Percentiles rank a stretch among this genome's conserved stretches.
phyloP scores from a whole-genome alignment of 1,139 yeast genomes.

The Geotrichum histeridarum region DNA sequence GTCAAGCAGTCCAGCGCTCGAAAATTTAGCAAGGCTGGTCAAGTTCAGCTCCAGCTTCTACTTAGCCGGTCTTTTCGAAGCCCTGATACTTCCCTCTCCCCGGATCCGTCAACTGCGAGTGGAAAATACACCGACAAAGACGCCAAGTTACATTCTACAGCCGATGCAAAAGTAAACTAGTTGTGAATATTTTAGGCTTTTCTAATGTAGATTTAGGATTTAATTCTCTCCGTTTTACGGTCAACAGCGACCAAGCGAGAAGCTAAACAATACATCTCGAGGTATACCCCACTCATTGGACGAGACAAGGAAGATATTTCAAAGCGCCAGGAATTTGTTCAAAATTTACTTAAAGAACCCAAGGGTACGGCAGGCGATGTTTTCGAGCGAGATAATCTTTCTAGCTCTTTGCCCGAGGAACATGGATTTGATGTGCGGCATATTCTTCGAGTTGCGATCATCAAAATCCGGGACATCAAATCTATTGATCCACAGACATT shows the following conservation, averaged over 20 bases:
- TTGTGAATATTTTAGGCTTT: not conserved
- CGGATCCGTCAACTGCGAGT: conserved; percentile 1
- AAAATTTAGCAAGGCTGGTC: not conserved
- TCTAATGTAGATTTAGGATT: conserved; percentile 33
- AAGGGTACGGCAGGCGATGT: conserved; percentile 36
- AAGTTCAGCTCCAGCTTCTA: not conserved
- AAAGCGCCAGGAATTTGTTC: conserved; percentile 21
- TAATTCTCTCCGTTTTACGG: conserved; percentile 55
- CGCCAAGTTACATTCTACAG: conserved; percentile 18
- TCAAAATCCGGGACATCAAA: conserved; percentile 44
- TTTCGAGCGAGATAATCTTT: conserved; percentile 3
- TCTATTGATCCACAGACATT: conserved; percentile 38
- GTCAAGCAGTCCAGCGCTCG: not conserved
- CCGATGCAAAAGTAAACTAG: conserved; percentile 16
- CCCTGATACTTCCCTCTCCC: not conserved
- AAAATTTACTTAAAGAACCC: conserved; percentile 19
- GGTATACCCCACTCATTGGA: conserved; percentile 37
- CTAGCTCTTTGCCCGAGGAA: conserved; percentile 7
- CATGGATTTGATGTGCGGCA: conserved; percentile 32
- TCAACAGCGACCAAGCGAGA: conserved; percentile 67
- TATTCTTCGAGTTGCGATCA: conserved; percentile 48
- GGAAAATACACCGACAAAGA: conserved; percentile 11
- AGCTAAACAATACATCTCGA: conserved; percentile 53
- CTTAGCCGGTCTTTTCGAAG: not conserved
- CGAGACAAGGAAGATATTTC: conserved; percentile 26